Conservation (phyloP, 306 rosid genomes). For the Trichosanthes truncata region DNA sequence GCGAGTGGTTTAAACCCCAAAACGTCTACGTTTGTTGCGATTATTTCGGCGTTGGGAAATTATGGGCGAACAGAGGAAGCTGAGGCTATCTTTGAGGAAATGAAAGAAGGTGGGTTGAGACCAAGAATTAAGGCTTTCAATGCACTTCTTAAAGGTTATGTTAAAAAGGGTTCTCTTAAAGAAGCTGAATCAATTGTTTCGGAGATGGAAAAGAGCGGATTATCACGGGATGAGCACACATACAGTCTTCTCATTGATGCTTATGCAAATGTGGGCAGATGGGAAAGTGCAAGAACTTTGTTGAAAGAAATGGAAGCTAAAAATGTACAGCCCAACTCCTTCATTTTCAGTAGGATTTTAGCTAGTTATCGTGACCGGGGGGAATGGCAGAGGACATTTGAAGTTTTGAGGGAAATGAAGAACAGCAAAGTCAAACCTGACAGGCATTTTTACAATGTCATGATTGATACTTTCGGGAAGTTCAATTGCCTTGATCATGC, state of each 20-base stretch:
- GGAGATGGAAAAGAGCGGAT: slow-evolving; percentile 70
- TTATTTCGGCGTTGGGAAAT: slow-evolving; percentile 63
- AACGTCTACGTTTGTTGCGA: slow-evolving; percentile 48
- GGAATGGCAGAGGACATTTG: slow-evolving; percentile 89
- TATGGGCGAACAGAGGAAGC: slow-evolving; percentile 67
- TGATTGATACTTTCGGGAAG: slow-evolving; percentile 92
- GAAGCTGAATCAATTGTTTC: slow-evolving; percentile 75
- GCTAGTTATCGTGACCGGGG: slow-evolving; percentile 76
- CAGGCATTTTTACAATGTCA: slow-evolving; percentile 82
- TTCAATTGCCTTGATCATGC: slow-evolving; percentile 79
- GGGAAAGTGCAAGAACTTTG: slow-evolving; percentile 88
- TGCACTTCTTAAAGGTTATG: slow-evolving; percentile 78
- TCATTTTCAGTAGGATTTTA: slow-evolving; percentile 59
- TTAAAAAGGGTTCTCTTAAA: slow-evolving; percentile 53
- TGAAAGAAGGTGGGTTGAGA: slow-evolving; percentile 58
- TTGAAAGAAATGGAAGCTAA: slow-evolving; percentile 78
- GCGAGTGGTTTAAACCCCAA: slow-evolving; percentile 63
- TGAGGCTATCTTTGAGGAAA: slow-evolving; percentile 82
- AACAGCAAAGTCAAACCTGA: slow-evolving; percentile 66
- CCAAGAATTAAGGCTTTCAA: slow-evolving; percentile 76
- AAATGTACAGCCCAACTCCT: slow-evolving; percentile 63
- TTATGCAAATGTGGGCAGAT: slow-evolving; percentile 61
- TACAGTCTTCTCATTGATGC: slow-evolving; percentile 73
- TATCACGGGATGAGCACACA: slow-evolving; percentile 70
- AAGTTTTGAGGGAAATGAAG: slow-evolving; percentile 82